Evolutionary conservation across 495 filamentous ascomycete species (phyloP), one percentile per base, ranked within the genome.

Genomic region (Aspergillus sclerotioniger): DNA sequence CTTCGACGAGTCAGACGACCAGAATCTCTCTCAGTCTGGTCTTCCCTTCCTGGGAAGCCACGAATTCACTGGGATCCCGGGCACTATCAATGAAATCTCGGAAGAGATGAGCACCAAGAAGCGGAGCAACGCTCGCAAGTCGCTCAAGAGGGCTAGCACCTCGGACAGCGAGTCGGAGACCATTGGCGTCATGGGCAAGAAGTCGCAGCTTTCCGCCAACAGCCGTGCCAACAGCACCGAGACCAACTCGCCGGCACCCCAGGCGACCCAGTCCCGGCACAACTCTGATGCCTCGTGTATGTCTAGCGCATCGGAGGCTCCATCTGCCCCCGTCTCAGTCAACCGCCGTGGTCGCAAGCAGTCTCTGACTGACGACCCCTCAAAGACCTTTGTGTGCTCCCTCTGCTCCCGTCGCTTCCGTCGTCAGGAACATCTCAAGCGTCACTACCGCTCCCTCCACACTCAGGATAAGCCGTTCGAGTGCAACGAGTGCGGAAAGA

Each of bases 381-480:
- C 91, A 63, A 99, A 99, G 86, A 96, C 91, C 0, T 99, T 98
- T 64, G 89, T 96, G 52, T 99, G 95, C 80, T 89, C 91, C 43
- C 81, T 98, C 17, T 99, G 95, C 84, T 90, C 87, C 46, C 90
- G 95, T 52, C 92, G 95, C 51, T 99, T 99, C 87, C 91, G 95
- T 59, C 91, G 95, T 58, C 95, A 98, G 71, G 95, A 99, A 71
- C 95, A 99, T 66, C 87, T 99, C 57, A 98, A 98, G 86, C 90
- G 95, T 58, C 95, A 99, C 79, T 96, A 96, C 80, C 86, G 95
- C 46, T 98, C 95, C 39, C 90, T 99, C 44, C 95, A 98, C 79
- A 99, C 95, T 2, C 86, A 95, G 63, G 94, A 98, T 58, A 99
- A 99, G 85, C 95, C 95, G 7, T 98, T 98, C 70, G 91, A 96